Evolutionary conservation across 148 eudicot genomes (phyloP), one percentile per base, ranked within the genome.

Genomic region (Persicaria tinctoria): DNA sequence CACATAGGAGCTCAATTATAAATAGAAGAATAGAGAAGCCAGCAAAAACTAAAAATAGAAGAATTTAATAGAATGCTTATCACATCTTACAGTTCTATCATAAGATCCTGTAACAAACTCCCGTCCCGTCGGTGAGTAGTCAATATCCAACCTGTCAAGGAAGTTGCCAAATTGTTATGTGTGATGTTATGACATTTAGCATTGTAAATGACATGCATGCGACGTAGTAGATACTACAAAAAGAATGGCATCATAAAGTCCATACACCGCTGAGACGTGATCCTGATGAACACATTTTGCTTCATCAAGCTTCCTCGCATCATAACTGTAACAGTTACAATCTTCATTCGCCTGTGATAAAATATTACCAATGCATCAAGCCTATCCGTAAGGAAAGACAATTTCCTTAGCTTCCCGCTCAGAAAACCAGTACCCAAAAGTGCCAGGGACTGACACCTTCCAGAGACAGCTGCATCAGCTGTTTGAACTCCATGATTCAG

Each of bases 41-140:
- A 4, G 70, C 6, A 56, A n/a, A n/a, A n/a, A n/a, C n/a, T n/a
- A n/a, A n/a, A n/a, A 20, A 5, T 6, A 69, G 50, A 69, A 69
- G 73, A n/a, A 69, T 47, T 14, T 68, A 14, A 68, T 68, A 68
- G 16, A 41, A 23, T 8, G 16, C 23, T 38, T 54, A 41, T 4
- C n/a, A 38, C 20, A 64, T 87, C 96, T 85, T 76, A 95, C 99
- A 14, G 94, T 85, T 87, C 96, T 87, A 76, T 95, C 99, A 82
- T 95, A 95, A 41, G 99, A 95, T 77, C 99, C 99, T 18, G 99
- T 95, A 46, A 95, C 99, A 80, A 95, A 95, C 84, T 95, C 99
- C n/a, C 97, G 96, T 69, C 99, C 99, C 75, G 97, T 95, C 74
- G 99, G 97, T 56, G 99, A 95, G 78, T 89, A 95, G 81, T 95